phyloP scores from a whole-genome alignment of 768 basidiomycete species.

The Mycena alexandri region DNA sequence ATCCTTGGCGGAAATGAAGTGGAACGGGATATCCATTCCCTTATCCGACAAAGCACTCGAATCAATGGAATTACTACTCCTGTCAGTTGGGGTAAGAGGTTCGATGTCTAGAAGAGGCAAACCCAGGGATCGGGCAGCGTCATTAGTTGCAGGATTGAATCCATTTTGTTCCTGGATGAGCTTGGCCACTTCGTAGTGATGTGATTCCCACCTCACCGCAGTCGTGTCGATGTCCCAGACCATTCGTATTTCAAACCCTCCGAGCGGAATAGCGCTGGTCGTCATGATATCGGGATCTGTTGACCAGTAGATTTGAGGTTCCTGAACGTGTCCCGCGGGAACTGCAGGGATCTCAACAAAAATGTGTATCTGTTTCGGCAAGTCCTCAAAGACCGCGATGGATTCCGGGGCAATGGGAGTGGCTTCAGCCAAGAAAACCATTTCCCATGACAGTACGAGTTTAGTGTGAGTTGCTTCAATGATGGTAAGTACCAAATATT shows the following conservation, averaged over 20 bases:
- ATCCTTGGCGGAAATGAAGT: too few species aligned
- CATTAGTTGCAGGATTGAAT: constrained; percentile 8
- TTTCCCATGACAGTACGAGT: not conserved
- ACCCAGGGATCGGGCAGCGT: not conserved
- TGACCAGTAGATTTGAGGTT: constrained; percentile 2
- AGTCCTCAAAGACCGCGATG: not conserved
- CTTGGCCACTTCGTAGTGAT: constrained; percentile 11
- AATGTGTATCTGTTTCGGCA: not conserved
- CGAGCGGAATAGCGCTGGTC: not conserved
- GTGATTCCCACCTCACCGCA: not conserved
- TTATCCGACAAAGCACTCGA: too few species aligned
- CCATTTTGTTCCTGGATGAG: not conserved
- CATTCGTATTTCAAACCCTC: not conserved
- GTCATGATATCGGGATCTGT: not conserved
- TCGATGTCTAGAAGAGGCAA: not conserved
- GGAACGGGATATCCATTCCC: too few species aligned
- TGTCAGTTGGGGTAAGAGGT: too few species aligned
- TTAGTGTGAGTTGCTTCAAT: too few species aligned
- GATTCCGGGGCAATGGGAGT: too few species aligned
- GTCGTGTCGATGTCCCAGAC: not conserved
- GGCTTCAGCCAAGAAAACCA: not conserved
- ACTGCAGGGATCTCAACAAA: not conserved
- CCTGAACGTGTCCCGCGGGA: not conserved
- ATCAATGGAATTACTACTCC: too few species aligned
- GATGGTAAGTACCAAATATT: too few species aligned